phyloP scores from a whole-genome alignment of 768 basidiomycete genomes.

The Leucogyrophana mollusca region DNA sequence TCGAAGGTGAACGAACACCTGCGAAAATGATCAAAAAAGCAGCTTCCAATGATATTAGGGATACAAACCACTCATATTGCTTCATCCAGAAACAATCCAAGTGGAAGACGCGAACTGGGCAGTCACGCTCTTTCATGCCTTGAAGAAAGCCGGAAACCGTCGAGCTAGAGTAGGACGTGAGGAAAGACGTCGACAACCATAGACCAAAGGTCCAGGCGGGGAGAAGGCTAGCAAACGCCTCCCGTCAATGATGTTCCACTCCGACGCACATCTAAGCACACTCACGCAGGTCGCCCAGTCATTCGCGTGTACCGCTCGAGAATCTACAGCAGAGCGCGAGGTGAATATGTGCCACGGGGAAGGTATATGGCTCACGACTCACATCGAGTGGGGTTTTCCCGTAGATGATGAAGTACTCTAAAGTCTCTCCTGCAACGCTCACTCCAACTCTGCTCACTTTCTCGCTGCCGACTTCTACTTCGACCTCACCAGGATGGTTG shows the following conservation, averaged over 20 bases:
- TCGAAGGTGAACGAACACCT: constrained; percentile 80
- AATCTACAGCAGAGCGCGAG: constrained; percentile 35
- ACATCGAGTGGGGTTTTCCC: constrained; percentile 62
- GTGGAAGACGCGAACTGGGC: constrained; percentile 70
- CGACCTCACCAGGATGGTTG: constrained; percentile 74
- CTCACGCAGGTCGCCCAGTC: constrained; percentile 61
- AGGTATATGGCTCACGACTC: not conserved
- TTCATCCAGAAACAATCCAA: constrained; percentile 80
- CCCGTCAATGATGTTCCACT: constrained; percentile 13
- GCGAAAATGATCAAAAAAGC: constrained; percentile 21
- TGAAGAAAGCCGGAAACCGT: constrained; percentile 71
- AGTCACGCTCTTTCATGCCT: constrained; percentile 65
- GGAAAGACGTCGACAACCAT: constrained; percentile 77
- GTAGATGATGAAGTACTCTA: constrained; percentile 74
- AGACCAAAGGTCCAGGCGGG: constrained; percentile 77
- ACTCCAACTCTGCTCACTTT: constrained; percentile 64
- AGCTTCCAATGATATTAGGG: not conserved
- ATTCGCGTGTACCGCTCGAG: constrained; percentile 60
- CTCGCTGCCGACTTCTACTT: constrained; percentile 70
- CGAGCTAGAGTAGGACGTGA: constrained; percentile 64
- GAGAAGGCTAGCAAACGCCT: constrained; percentile 47
- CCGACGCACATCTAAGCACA: constrained; percentile 17
- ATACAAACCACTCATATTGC: constrained; percentile 59
- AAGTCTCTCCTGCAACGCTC: constrained; percentile 56
- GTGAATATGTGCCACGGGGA: not conserved